Evolutionary conservation across 495 filamentous ascomycete genomes (phyloP), one percentile per base, ranked within the genome.

Genomic region (Baudoinia panamericana): DNA sequence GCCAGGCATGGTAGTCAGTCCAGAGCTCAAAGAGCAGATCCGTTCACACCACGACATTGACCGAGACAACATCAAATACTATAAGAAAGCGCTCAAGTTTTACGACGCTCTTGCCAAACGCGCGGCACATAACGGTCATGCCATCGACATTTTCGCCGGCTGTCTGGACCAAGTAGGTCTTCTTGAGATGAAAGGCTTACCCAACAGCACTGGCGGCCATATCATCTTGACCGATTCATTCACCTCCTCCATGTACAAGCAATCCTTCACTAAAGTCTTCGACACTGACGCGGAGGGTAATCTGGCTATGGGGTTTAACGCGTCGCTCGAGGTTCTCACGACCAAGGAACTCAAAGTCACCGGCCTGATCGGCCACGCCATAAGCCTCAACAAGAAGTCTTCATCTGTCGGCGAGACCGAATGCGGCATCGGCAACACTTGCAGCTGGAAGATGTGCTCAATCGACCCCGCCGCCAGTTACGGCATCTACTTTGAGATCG

Each of bases 221-320:
- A 96, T 96, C 81, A 90, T 99, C 43, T 68, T 96, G 37, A 99
- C 92, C 3, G 92, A 99, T 55, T 94, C 86, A 63, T 99, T 99
- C 60, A 99, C 92, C 3, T 90, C 92, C 4, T 96, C 92, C 34
- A 95, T 96, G 74, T 99, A 96, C 71, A 96, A 93, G 69, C 92
- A 99, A 58, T 95, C 87, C 7, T 99, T 99, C 55, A 77, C 94
- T 42, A 80, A 92, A 20, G 77, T 99, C 20, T 99, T 99, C 56
- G 90, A 99, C 57, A 94, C 93, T 63, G 92, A 99, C 57, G 84
- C 64, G 2, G 77, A 88, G 45, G 92, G 95, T 48, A 92, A 93
- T 56, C 70, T 99, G 10, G 59, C 95, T 15, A 96, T 99, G 92
- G 92, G 86, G 23, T 99, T 99, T 62, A 99, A 99, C 57, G 92